Conservation (phyloP, 768 basidiomycete species). For the Macrolepiota fuliginosa region DNA sequence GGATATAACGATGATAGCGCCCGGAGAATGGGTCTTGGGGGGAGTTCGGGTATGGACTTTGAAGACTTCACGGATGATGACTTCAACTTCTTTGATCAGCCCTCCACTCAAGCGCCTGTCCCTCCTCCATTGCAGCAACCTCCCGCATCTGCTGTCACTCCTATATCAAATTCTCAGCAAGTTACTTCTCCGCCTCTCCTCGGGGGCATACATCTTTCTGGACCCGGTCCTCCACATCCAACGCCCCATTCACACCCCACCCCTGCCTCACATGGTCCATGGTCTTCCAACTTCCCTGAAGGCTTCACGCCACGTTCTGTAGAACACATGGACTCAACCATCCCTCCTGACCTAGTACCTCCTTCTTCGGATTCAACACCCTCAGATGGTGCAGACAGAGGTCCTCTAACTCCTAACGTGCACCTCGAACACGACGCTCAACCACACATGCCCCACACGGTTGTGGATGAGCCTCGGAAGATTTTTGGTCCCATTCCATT, state of each 20-base stretch:
- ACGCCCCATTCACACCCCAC: conserved; percentile 12
- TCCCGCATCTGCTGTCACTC: conserved; percentile 3
- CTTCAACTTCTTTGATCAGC: conserved; percentile 83
- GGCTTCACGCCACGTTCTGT: conserved; percentile 28
- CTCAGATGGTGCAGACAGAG: conserved; percentile 33
- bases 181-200: conserved; percentile 17
- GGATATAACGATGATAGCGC: conserved; percentile 26
- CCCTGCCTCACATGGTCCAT: conserved; percentile 3
- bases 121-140: conserved; percentile 3
- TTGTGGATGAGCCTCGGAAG: conserved; percentile 14
- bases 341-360: conserved; percentile 40
- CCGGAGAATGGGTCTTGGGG: conserved; percentile 28
- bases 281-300: conserved; percentile 17
- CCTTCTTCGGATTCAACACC: conserved; percentile 54
- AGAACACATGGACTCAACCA: conserved; percentile 22
- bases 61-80: conserved; percentile 85
- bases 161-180: not conserved
- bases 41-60: conserved; percentile 41
- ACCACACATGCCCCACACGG: conserved; percentile 14
- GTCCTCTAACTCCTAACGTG: conserved; percentile 53
- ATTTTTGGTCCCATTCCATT: conserved; percentile 77
- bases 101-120: conserved; percentile 25
- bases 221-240: conserved; percentile 17
- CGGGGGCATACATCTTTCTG: conserved; percentile 22
- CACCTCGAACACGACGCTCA: conserved; percentile 34